Evolutionary conservation across 202 grass and related monocot genomes (phyloP), one percentile per base, ranked within the genome.

Genomic region (Dendrocalamus latiflorus): DNA sequence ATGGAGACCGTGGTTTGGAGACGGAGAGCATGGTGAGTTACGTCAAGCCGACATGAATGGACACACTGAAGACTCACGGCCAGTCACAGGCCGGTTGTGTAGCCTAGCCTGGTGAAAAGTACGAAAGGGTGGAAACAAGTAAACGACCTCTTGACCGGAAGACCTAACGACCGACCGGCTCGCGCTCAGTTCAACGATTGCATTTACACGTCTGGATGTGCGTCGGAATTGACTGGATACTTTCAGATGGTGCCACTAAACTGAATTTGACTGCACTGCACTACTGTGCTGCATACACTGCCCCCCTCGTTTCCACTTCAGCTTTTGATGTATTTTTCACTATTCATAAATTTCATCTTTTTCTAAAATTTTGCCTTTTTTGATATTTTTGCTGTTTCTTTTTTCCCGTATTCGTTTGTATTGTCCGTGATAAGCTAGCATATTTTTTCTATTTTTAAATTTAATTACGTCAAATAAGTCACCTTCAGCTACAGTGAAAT

Each of bases 131-230:
- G 70, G 56, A 60, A 44, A 44, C 42, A 3, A 76, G 44, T 5
- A 47, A 15, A 86, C 60, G 43, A 72, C 33, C 8, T 36, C 60
- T 88, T 86, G 88, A 89, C 83, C 39, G 72, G 78, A 70, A 70
- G 87, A 72, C 55, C 57, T 21, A 56, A 38, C 6, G 67, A 77
- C 44, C 63, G 69, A 74, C 80, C 14, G 16, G 74, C 18, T 75
- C 38, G 42, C 69, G 33, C 36, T 1, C 12, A 55, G 20, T 70
- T 76, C 44, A 81, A 68, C 49, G 18, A 25, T 45, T 54, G 36
- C 60, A 54, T 81, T 70, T 81, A 81, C 77, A 76, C 54, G 9
- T 14, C 49, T 16, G n/a, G 43, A 55, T 10, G 17, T 25, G 41
- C 28, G 43, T 49, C 6, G 25, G 5, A 49, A 20, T 50, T 33